These are phyloP conservation scores for Trypanosoma brucei DNA, from an alignment of 208 protist species.

Conservation along the genomic window DNA sequence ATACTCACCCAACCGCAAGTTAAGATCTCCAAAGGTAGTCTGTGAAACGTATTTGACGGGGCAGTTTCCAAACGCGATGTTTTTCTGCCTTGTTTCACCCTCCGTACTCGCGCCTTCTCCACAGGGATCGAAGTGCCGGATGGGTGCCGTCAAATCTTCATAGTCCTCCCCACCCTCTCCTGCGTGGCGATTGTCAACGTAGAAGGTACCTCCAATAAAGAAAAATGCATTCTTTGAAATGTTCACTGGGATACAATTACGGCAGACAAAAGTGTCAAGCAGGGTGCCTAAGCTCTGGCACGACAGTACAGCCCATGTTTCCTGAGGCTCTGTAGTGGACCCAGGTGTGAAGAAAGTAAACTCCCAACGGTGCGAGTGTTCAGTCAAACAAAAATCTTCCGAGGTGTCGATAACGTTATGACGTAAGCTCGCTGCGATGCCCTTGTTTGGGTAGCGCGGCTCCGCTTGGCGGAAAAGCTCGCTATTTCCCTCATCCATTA, in stretches of 20 bases:
- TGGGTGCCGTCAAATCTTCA: conserved; percentile 46
- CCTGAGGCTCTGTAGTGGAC: conserved; percentile 28
- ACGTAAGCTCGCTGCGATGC: conserved; percentile 7
- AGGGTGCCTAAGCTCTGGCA: conserved; percentile 68
- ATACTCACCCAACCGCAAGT: conserved; percentile 59
- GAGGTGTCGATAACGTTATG: conserved; percentile 27
- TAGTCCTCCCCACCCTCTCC: conserved; percentile 30
- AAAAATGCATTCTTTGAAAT: conserved; percentile 62
- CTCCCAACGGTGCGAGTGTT: conserved; percentile 77
- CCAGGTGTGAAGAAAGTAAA: conserved; percentile 42
- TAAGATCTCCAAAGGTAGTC: conserved; percentile 66
- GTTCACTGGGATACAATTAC: conserved; percentile 19
- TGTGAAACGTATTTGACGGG: conserved; percentile 52
- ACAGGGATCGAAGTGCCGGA: conserved; percentile 41
- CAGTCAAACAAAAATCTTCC: conserved; percentile 60
- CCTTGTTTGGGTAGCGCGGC: conserved; percentile 1
- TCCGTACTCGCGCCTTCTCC: background rate
- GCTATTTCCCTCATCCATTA: conserved; percentile 6
- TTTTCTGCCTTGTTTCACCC: conserved; percentile 4
- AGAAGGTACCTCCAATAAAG: conserved; percentile 80
- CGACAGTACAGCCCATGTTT: conserved; percentile 67
- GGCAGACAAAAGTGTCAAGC: conserved; percentile 67
- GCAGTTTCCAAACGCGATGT: conserved; percentile 49
- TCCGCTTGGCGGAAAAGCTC: background rate
- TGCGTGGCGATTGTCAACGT: conserved; percentile 72